Percentiles rank a stretch among this genome's conserved stretches.
Conservation (phyloP, 441 rosid genomes). For the Erysimum cheiri region DNA sequence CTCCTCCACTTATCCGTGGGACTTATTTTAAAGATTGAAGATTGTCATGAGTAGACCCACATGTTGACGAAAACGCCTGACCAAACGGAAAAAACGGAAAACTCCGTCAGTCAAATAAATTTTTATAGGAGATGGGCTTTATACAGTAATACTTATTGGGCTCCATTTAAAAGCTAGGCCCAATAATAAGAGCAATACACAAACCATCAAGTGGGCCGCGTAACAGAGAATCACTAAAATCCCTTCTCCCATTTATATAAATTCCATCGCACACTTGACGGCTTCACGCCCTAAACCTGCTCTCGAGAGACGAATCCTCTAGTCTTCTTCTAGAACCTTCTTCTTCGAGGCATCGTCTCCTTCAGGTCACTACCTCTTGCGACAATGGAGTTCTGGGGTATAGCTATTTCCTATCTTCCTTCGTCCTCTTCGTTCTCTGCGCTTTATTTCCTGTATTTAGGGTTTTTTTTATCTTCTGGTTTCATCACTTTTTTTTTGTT, state of each 20-base stretch:
- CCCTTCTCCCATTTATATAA: background rate
- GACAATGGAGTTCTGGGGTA: slow-evolving; percentile 71
- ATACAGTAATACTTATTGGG: background rate
- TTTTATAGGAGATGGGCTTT: background rate
- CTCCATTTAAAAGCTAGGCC: background rate
- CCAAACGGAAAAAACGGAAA: slow-evolving; percentile 21
- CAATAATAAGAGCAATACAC: background rate
- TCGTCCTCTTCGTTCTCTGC: slow-evolving; percentile 11
- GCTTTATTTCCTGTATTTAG: slow-evolving; percentile 4
- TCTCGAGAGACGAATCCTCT: slow-evolving; percentile 24
- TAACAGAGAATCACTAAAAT: slow-evolving; percentile 29
- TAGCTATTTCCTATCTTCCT: slow-evolving; percentile 17
- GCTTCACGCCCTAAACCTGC: slow-evolving; percentile 28
- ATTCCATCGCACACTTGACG: background rate
- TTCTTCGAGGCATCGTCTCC: slow-evolving; percentile 32
- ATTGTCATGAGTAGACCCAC: slow-evolving; percentile 28
- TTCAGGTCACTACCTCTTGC: slow-evolving; percentile 4
- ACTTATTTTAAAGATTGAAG: slow-evolving; percentile 28
- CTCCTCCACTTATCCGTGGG: slow-evolving; percentile 28
- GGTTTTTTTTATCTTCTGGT: background rate
- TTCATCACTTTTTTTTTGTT: background rate
- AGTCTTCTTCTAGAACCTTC: slow-evolving; percentile 35
- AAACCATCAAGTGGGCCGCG: slow-evolving; percentile 17
- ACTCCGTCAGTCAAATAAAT: slow-evolving; percentile 12
- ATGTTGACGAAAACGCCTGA: slow-evolving; percentile 27